Conservation (phyloP, 208 protist genomes). For the Phytomonas serpens region DNA sequence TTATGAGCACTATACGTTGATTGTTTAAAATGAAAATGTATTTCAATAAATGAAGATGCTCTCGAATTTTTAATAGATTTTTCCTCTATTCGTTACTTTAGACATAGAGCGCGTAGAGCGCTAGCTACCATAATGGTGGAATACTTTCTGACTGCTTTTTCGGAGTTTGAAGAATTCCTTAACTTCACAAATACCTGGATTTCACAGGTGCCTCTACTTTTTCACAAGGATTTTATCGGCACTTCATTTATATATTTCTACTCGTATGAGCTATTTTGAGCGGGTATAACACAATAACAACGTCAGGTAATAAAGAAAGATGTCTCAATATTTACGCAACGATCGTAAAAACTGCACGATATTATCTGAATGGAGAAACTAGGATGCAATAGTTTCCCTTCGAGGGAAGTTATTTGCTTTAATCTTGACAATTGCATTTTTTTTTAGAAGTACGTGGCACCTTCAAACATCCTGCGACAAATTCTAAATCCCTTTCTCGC, state of each 20-base stretch:
- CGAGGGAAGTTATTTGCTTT: neutral
- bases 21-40: neutral
- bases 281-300: neutral
- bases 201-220: neutral
- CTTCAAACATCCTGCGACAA: neutral
- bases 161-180: neutral
- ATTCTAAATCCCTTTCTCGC: neutral
- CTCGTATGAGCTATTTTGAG: neutral
- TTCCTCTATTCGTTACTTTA: neutral
- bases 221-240: neutral
- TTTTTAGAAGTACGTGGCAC: neutral
- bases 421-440: conserved; percentile 7
- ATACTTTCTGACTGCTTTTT: neutral
- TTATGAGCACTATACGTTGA: neutral
- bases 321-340: neutral
- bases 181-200: neutral
- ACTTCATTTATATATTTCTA: conserved; percentile 8
- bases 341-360: neutral
- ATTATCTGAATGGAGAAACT: neutral
- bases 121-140: neutral
- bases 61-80: neutral
- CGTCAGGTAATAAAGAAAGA: neutral
- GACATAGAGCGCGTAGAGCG: neutral
- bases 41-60: neutral
- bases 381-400: neutral